A percentile compares a stretch with the other conserved stretches of the same genome.
phyloP scores from a whole-genome alignment of 78 protist species.

The Cavenderia fasciculata region DNA sequence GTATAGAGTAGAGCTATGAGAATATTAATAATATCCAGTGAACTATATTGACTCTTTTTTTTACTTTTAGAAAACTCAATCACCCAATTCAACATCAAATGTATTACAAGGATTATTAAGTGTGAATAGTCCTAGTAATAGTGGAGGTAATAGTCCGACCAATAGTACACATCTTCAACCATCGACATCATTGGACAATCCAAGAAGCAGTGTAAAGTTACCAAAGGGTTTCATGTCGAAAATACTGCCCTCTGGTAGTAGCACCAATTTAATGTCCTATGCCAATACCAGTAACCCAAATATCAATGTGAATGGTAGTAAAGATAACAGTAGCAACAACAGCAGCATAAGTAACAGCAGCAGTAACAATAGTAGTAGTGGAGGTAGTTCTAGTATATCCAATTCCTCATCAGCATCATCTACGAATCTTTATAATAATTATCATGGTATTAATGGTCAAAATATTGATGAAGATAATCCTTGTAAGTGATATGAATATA shows the following conservation, averaged over 20 bases:
- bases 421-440: too few relatives aligned
- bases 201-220: slow-evolving; percentile 14
- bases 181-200: slow-evolving; percentile 4
- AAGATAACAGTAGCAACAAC: not conserved
- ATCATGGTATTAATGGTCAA: too few relatives aligned
- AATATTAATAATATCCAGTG: too few relatives aligned
- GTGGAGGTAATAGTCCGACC: slow-evolving; percentile 14
- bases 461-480: too few relatives aligned
- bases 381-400: slow-evolving; percentile 21
- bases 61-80: slow-evolving; percentile 46
- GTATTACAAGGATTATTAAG: slow-evolving; percentile 47
- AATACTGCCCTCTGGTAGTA: slow-evolving; percentile 7
- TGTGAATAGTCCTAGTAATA: not conserved
- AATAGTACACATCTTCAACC: slow-evolving; percentile 5
- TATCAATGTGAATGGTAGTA: too few relatives aligned
- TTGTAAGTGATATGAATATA: too few relatives aligned
- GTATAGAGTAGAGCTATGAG: not conserved
- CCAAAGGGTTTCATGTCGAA: slow-evolving; percentile 50
- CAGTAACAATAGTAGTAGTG: slow-evolving; percentile 16
- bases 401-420: not conserved
- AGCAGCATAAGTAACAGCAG: not conserved
- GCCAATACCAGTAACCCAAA: too few relatives aligned
- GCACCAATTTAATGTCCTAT: not conserved
- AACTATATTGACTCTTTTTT: too few relatives aligned
- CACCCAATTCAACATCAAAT: slow-evolving; percentile 45